These are phyloP conservation scores for Sporodiniella umbellata DNA, from an alignment of 371 early-diverging fungal species.

Conservation along the genomic window DNA sequence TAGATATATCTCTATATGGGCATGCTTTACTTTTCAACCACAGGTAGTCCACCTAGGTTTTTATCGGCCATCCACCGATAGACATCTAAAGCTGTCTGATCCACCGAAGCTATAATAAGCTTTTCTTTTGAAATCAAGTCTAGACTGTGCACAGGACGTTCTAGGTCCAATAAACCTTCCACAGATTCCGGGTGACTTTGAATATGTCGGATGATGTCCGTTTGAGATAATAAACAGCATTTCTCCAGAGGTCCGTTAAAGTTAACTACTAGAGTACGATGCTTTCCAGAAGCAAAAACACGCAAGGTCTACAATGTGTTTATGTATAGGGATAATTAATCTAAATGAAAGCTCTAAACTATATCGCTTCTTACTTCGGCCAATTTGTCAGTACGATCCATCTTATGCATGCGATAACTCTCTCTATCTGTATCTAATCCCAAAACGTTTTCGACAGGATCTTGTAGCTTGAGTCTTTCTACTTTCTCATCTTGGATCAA, in stretches of 20 bases:
- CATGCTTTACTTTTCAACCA: constrained; percentile 32
- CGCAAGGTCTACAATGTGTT: constrained; percentile 32
- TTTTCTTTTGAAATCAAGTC: constrained; percentile 13
- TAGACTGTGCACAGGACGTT: constrained; percentile 25
- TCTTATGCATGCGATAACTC: constrained; percentile 52
- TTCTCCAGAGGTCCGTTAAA: constrained; percentile 19
- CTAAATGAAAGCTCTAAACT: no score
- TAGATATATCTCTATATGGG: neutral
- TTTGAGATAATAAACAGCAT: constrained; percentile 52
- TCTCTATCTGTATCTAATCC: constrained; percentile 55
- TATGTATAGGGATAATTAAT: neutral
- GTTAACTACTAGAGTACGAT: constrained; percentile 45
- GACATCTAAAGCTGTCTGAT: constrained; percentile 37
- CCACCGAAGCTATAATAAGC: constrained; percentile 27
- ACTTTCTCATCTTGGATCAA: constrained; percentile 25
- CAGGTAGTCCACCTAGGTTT: constrained; percentile 46
- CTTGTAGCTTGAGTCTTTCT: constrained; percentile 34
- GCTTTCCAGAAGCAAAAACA: constrained; percentile 47
- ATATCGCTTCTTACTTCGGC: constrained; percentile 34
- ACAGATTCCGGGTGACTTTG: constrained; percentile 36
- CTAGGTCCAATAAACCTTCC: constrained; percentile 30
- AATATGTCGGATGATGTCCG: constrained; percentile 54
- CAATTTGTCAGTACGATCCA: constrained; percentile 44
- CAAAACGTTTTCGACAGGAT: constrained; percentile 54
- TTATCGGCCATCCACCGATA: constrained; percentile 48